Percentiles rank a stretch among this genome's conserved stretches.
Conservation (phyloP, 2,329 filamentous ascomycete species). For the Aspergillus luchuensis region DNA sequence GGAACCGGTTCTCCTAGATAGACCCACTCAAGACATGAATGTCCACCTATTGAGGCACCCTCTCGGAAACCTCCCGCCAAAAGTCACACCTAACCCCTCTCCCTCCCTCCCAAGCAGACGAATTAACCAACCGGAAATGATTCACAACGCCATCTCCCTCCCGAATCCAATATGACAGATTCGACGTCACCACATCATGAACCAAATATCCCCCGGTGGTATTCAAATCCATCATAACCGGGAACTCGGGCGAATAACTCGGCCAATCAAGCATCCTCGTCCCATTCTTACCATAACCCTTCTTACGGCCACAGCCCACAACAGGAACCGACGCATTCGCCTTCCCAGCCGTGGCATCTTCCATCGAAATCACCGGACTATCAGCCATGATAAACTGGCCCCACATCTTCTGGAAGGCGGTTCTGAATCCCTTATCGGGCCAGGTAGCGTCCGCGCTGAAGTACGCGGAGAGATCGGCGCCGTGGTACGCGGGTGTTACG, state of each 20-base stretch:
- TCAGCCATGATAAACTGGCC: slow-evolving; percentile 51
- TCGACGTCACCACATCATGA: slow-evolving; percentile 17
- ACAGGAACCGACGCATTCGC: slow-evolving; percentile 24
- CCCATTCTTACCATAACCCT: slow-evolving; percentile 17
- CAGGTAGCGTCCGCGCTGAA: slow-evolving; percentile 23
- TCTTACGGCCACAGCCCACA: too few species aligned
- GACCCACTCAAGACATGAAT: neutral
- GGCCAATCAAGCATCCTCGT: slow-evolving; percentile 38
- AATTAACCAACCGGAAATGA: slow-evolving; percentile 46
- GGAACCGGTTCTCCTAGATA: too few species aligned
- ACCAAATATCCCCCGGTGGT: slow-evolving; percentile 46
- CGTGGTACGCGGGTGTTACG: slow-evolving; percentile 68
- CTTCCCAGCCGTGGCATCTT: slow-evolving; percentile 21
- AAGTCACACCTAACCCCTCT: slow-evolving; percentile 34
- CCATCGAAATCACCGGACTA: slow-evolving; percentile 34
- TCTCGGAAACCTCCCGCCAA: neutral
- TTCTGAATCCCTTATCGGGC: slow-evolving; percentile 34
- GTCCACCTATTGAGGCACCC: slow-evolving; percentile 2
- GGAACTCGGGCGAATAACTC: slow-evolving; percentile 33
- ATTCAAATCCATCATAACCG: slow-evolving; percentile 50
- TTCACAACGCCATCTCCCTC: slow-evolving; percentile 40
- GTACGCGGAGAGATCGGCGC: slow-evolving; percentile 60
- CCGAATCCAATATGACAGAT: slow-evolving; percentile 30
- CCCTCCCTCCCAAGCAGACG: slow-evolving; percentile 52
- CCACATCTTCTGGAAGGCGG: slow-evolving; percentile 48